A percentile compares a stretch with the other conserved stretches of the same genome.
phyloP scores from a whole-genome alignment of 2,329 filamentous ascomycete species.

The Byssochlamys sp. region DNA sequence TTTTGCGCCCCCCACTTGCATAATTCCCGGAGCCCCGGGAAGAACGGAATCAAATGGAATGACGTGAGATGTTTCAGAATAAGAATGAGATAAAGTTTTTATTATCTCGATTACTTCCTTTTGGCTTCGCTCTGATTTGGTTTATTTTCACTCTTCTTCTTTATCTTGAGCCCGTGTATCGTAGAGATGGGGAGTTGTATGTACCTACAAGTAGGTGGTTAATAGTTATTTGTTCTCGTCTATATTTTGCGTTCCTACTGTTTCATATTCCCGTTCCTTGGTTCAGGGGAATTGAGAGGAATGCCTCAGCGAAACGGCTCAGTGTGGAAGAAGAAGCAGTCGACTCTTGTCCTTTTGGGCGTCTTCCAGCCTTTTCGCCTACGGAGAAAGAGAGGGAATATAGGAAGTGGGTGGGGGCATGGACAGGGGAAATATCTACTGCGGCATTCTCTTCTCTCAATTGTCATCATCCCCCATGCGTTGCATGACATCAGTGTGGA shows the following conservation, averaged over 20 bases:
- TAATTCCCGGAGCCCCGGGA: not conserved
- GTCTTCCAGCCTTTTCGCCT: no score
- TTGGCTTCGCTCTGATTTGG: not conserved
- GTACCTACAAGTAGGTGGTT: not conserved
- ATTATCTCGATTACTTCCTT: not conserved
- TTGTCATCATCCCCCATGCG: not conserved
- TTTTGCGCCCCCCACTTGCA: not conserved
- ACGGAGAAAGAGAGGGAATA: not conserved
- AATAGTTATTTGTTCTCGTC: not conserved
- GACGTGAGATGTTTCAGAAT: not conserved
- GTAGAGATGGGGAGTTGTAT: not conserved
- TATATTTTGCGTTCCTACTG: not conserved
- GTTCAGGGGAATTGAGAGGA: not conserved
- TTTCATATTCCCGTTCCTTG: constrained; percentile 4
- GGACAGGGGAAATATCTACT: not conserved
- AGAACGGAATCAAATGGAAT: not conserved
- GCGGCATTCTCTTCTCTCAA: no score
- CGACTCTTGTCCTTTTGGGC: no score
- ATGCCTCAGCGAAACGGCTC: not conserved
- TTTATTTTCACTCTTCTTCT: not conserved
- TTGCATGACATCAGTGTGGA: not conserved
- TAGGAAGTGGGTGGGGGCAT: not conserved
- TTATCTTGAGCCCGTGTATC: not conserved
- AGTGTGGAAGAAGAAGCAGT: not conserved
- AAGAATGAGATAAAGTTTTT: not conserved